Base-by-base conservation (phyloP, 495 filamentous ascomycete species). In the Beverwykella pulmonaria region DNA sequence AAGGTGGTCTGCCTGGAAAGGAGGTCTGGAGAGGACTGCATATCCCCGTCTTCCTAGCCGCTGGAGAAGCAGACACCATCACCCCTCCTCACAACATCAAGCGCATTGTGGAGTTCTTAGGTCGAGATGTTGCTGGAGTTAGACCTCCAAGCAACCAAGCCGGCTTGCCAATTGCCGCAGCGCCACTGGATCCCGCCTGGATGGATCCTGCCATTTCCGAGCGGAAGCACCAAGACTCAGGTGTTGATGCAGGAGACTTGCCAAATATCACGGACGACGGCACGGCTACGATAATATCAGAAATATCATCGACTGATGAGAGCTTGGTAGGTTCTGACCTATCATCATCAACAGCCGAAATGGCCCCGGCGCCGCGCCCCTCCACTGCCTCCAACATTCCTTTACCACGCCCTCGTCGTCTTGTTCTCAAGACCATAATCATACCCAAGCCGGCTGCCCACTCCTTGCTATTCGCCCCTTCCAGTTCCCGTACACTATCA, bases 391-490 rank as follows among this genome's bases (percentile, higher is more conserved):
- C 50, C 15, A 23, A 30, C 19, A 5, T 39, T 20, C 65, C 65
- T 0, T 19, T 14, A 26, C 59, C 59, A 8, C 53, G 59, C 46
- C 65, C 59, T 23, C 65, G 65, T 20, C 65, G 54, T 20, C 46
- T 63, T 8, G 59, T 68, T 15, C 34, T 68, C 23, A 68, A 68
- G 47, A 63, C 65, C 6, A 39, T 81, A 17, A 85, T 94, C 46
- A 79, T 97, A 23, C 92, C 92, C 2, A 76, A 82, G 1, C 91
- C 92, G 4, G 92, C 92, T 14, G 87, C 88, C 2, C 93, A 98
- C 78, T 90, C 88, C 48, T 80, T 97, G 30, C 82, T 96, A 32
- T 98, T 95, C 75, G 87, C 88, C 65, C 87, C 90, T 15, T 79
- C 87, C 5, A 90, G 86, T 4, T 87, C 87, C 52, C 90, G 91